Conservation (phyloP, 371 early-diverging fungal species). For the Mortierella sp. region DNA sequence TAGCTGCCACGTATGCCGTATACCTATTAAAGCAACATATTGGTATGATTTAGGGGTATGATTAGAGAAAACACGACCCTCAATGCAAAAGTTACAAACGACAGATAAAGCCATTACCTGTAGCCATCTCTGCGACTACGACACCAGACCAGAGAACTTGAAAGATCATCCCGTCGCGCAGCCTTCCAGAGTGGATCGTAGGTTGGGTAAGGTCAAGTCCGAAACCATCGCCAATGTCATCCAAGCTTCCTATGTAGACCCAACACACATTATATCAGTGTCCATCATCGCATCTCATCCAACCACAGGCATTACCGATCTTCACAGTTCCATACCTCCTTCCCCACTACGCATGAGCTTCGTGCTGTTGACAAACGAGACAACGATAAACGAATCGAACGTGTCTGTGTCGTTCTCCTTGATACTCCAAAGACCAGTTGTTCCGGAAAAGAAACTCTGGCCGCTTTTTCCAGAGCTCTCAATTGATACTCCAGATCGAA, state of each 20-base stretch:
- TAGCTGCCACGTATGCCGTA: conserved; percentile 4
- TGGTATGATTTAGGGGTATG: too few relatives aligned
- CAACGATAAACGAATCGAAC: conserved; percentile 28
- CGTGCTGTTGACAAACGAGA: conserved; percentile 40
- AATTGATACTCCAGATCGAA: conserved; percentile 32
- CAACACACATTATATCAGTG: too few relatives aligned
- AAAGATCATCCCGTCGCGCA: conserved; percentile 23
- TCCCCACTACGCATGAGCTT: conserved; percentile 30
- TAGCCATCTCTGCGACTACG: background rate
- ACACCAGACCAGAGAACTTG: conserved; percentile 44
- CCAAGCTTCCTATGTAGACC: conserved; percentile 24
- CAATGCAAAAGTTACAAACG: too few relatives aligned
- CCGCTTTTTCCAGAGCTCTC: conserved; percentile 40
- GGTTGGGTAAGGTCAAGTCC: conserved; percentile 27
- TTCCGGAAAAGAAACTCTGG: conserved; percentile 26
- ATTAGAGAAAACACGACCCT: too few relatives aligned
- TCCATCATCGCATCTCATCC: too few relatives aligned
- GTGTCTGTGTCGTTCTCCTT: conserved; percentile 12
- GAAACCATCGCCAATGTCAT: conserved; percentile 25
- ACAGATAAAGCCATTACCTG: too few relatives aligned
- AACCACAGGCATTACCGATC: too few relatives aligned
- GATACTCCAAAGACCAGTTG: conserved; percentile 40
- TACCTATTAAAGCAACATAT: conserved; percentile 20
- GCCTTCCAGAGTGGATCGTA: conserved; percentile 29
- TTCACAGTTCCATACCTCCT: conserved; percentile 33